Evolutionary conservation across 2,329 filamentous ascomycete genomes (phyloP), one percentile per base, ranked within the genome.

Genomic region (Nothophaeocryptopus gaeumannii): DNA sequence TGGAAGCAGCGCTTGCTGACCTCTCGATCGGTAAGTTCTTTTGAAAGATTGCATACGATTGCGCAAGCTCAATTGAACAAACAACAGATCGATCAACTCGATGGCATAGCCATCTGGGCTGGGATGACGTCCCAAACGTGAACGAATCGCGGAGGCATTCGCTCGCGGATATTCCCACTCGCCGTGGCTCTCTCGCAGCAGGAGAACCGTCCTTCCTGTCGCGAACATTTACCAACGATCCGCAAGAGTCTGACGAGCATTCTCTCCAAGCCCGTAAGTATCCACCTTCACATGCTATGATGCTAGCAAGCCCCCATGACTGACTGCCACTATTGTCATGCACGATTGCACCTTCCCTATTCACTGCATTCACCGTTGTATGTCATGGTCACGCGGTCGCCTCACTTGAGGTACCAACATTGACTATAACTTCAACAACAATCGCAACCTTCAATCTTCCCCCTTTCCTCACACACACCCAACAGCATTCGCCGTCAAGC

Each of bases 131-230:
- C 16, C 76, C 74, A 3, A 84, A 88, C 53, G 74, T 82, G 29
- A 81, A 84, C 10, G 86, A 90, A 62, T 89, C 86, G 61, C 80
- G 88, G 51, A 82, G 88, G 26, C 88, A 92, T 68, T 92, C 88
- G 1, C 89, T 93, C 64, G 88, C 74, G 11, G 72, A 71, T 40
- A 68, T 70, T 20, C 67, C 67, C 2, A 70, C 67, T 8, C 60
- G 67, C 12, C 63, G 67, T 14, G 66, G 66, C 10, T 69, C 67
- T 12, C 55, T 69, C n/a, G 64, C 58, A 13, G 63, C 49, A 16
- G 58, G 54, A 31, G 58, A 60, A 35, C 51, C 56, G 10, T 55
- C 54, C 32, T 44, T 56, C 39, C 49, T 60, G 11, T 57, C 51
- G 45, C 53, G 56, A 41, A 47, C 51, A 29, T 60, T 50, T 45